A percentile compares a stretch with the other conserved stretches of the same genome.
These are phyloP conservation scores for Galium porrigens DNA, from an alignment of 305 asterid genomes.

Conservation along the genomic window DNA sequence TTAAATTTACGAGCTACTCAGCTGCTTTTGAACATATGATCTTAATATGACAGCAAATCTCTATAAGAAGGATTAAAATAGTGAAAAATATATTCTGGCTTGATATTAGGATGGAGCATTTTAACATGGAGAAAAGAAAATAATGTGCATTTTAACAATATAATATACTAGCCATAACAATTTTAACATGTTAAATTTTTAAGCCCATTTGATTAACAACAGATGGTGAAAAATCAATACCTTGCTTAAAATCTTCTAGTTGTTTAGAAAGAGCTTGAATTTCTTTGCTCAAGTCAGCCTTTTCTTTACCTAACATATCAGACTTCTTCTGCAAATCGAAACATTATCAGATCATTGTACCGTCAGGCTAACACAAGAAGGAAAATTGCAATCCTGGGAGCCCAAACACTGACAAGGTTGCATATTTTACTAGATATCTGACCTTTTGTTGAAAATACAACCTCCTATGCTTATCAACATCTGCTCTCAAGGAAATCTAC, in stretches of 20 bases:
- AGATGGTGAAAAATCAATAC: conserved; percentile 10
- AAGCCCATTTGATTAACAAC: not conserved
- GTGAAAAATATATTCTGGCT: not conserved
- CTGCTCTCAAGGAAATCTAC: conserved; percentile 35
- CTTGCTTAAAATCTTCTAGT: conserved; percentile 57
- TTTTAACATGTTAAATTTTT: not conserved
- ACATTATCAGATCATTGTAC: not conserved
- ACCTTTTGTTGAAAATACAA: conserved; percentile 19
- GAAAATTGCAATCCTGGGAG: not conserved
- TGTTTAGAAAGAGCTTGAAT: conserved; percentile 47
- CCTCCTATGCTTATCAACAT: conserved; percentile 25
- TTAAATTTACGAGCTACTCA: too few relatives aligned
- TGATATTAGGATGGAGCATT: not conserved
- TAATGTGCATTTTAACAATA: too few relatives aligned
- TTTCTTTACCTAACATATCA: conserved; percentile 46
- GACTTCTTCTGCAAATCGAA: conserved; percentile 24
- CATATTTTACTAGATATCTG: conserved; percentile 1
- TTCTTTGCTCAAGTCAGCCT: conserved; percentile 50
- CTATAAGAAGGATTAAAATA: not conserved
- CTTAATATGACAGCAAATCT: not conserved
- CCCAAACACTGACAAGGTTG: conserved; percentile 4
- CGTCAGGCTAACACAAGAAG: not conserved
- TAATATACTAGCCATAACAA: too few relatives aligned
- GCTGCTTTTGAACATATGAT: too few relatives aligned
- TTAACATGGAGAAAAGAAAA: too few relatives aligned